Evolutionary conservation across 1,284 basidiomycete genomes (phyloP).

Genomic region (Heliocybe sulcata): DNA sequence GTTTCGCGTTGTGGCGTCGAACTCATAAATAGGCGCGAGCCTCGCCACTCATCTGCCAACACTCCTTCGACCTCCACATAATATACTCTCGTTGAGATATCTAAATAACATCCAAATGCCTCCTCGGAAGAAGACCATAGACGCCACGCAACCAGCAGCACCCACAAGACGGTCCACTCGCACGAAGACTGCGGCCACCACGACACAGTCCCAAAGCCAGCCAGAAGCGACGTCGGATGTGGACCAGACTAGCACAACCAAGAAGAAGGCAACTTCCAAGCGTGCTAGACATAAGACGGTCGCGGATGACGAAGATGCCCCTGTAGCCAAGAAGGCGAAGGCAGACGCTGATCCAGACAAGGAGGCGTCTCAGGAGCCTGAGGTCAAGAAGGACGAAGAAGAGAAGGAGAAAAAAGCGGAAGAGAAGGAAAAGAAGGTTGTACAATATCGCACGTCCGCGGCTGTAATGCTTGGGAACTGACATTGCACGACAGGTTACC

Average conservation of each 20-base stretch:
- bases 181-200: neutral
- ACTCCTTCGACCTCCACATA: neutral
- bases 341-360: slow-evolving; percentile 2
- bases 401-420: slow-evolving; percentile 13
- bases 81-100: neutral
- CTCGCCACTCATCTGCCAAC: neutral
- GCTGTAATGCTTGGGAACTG: slow-evolving; percentile 1
- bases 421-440: slow-evolving; percentile 25
- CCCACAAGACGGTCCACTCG: neutral
- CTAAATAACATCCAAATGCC: neutral
- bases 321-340: slow-evolving; percentile 32
- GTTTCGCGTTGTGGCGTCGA: neutral
- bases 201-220: too few species aligned
- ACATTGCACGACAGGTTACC: slow-evolving; percentile 31
- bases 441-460: slow-evolving; percentile 8
- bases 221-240: neutral
- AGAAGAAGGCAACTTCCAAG: slow-evolving; percentile 11
- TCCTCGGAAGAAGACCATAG: slow-evolving; percentile 6
- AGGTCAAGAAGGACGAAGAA: slow-evolving; percentile 12
- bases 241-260: slow-evolving; percentile 13
- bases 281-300: slow-evolving; percentile 17
- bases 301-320: slow-evolving; percentile 13
- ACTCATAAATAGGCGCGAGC: neutral
- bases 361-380: neutral
- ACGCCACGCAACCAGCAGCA: neutral